phyloP scores from a whole-genome alignment of 2,329 filamentous ascomycete genomes.

The Tolypocladium sp. region DNA sequence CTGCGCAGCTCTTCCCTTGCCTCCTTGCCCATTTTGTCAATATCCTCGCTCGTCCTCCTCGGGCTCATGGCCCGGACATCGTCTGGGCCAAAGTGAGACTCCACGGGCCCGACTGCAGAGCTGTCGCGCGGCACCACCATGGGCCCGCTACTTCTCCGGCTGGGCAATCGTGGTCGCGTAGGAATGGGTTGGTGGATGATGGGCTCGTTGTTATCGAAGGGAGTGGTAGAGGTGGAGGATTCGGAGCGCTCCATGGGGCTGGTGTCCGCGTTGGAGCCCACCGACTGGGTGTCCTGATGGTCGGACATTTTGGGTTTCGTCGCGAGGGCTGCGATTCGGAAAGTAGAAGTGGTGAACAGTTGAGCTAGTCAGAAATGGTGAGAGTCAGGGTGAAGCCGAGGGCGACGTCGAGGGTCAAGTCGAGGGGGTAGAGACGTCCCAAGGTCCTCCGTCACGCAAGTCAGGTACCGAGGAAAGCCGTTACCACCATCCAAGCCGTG shows the following conservation, averaged over 20 bases:
- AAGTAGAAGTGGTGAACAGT: not conserved
- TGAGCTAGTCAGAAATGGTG: not conserved
- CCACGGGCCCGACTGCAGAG: constrained; percentile 61
- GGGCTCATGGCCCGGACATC: constrained; percentile 95
- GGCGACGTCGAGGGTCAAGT: too few species aligned
- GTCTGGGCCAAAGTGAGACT: constrained; percentile 71
- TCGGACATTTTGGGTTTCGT: constrained; percentile 9
- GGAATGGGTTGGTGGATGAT: constrained; percentile 42
- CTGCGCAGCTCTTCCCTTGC: constrained; percentile 58
- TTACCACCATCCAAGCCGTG: too few species aligned
- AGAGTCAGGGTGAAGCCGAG: too few species aligned
- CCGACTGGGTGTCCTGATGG: constrained; percentile 12
- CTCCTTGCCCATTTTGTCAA: constrained; percentile 78
- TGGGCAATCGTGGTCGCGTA: constrained; percentile 57
- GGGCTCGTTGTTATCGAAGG: constrained; percentile 26
- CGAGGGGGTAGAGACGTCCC: too few species aligned
- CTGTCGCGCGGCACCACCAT: constrained; percentile 74
- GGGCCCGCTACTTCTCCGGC: constrained; percentile 71
- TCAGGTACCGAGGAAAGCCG: too few species aligned
- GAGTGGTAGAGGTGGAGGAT: constrained; percentile 21
- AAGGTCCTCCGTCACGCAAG: too few species aligned
- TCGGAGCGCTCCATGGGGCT: constrained; percentile 29
- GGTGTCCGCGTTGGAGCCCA: constrained; percentile 13
- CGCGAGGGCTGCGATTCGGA: not conserved
- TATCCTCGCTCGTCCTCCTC: constrained; percentile 78